Evolutionary conservation across 106 monocot species (phyloP).

Genomic region (Apostasia ramifera): DNA sequence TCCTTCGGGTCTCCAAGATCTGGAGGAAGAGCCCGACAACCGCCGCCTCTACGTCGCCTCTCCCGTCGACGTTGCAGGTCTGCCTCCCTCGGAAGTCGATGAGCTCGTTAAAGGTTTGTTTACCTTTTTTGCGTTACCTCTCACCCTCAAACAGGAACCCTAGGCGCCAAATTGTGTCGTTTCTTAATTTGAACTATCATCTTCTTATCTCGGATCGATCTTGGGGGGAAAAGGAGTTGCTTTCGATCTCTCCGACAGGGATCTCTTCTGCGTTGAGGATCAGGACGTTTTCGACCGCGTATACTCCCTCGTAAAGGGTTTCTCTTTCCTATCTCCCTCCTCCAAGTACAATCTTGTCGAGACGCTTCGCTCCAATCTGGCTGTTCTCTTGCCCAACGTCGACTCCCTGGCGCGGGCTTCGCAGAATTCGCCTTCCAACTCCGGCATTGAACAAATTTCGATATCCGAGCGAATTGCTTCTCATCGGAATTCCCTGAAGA

Average conservation of each 20-base stretch:
- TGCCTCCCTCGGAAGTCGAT: slow-evolving; percentile 65
- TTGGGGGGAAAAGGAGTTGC: slow-evolving; percentile 31
- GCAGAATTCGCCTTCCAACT: not conserved
- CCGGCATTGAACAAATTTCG: not conserved
- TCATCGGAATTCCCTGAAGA: slow-evolving; percentile 82
- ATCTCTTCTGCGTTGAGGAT: slow-evolving; percentile 85
- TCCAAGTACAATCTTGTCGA: slow-evolving; percentile 73
- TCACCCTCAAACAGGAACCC: not conserved
- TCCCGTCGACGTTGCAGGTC: slow-evolving; percentile 31
- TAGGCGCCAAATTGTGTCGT: not conserved
- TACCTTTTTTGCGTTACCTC: not conserved
- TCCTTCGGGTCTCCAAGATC: slow-evolving; percentile 51
- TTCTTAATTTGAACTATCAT: not conserved
- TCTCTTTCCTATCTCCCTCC: slow-evolving; percentile 29
- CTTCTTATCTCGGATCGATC: not conserved
- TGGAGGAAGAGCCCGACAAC: slow-evolving; percentile 37
- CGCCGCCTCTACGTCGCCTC: slow-evolving; percentile 33
- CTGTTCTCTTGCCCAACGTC: slow-evolving; percentile 73
- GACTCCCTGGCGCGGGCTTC: slow-evolving; percentile 61
- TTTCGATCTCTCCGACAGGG: slow-evolving; percentile 88
- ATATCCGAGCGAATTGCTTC: slow-evolving; percentile 39
- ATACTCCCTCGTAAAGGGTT: slow-evolving; percentile 72
- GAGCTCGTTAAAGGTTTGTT: slow-evolving; percentile 71
- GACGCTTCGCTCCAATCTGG: slow-evolving; percentile 77
- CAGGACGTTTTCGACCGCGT: slow-evolving; percentile 80